phyloP scores from a whole-genome alignment of 2,329 filamentous ascomycete genomes.

The Beauveria caledonica region DNA sequence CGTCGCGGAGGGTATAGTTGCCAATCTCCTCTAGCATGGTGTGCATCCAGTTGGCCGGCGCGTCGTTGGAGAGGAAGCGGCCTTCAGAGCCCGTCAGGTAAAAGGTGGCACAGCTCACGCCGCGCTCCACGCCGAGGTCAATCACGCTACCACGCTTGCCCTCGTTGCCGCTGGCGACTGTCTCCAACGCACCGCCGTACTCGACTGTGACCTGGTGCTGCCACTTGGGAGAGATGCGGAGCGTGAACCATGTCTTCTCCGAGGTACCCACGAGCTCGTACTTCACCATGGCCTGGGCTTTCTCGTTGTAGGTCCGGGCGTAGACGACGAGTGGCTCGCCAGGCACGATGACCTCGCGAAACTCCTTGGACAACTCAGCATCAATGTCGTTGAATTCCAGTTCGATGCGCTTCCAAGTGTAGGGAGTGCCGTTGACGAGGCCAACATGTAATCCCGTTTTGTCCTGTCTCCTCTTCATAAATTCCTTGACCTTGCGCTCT shows the following conservation, averaged over 20 bases:
- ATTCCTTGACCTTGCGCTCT: not conserved
- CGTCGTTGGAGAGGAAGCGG: conserved; percentile 21
- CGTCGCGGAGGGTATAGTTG: conserved; percentile 20
- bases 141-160: not conserved
- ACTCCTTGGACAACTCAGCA: not conserved
- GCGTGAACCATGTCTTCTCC: conserved; percentile 20
- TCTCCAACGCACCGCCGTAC: conserved; percentile 19
- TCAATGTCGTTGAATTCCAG: conserved; percentile 15
- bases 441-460: conserved; percentile 15
- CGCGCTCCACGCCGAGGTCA: not conserved
- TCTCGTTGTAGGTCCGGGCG: not conserved
- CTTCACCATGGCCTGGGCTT: conserved; percentile 16
- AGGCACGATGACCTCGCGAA: conserved; percentile 21
- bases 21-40: conserved; percentile 19
- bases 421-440: conserved; percentile 28
- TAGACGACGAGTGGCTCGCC: conserved; percentile 15
- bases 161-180: conserved; percentile 14
- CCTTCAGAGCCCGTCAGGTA: conserved; percentile 24
- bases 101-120: conserved; percentile 12
- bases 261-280: conserved; percentile 23
- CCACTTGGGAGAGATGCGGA: conserved; percentile 17
- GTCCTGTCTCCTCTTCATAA: not conserved
- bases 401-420: conserved; percentile 19
- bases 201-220: conserved; percentile 13
- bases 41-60: conserved; percentile 24